phyloP scores from a whole-genome alignment of 345 rosid species.

The Physaria fendleri region DNA sequence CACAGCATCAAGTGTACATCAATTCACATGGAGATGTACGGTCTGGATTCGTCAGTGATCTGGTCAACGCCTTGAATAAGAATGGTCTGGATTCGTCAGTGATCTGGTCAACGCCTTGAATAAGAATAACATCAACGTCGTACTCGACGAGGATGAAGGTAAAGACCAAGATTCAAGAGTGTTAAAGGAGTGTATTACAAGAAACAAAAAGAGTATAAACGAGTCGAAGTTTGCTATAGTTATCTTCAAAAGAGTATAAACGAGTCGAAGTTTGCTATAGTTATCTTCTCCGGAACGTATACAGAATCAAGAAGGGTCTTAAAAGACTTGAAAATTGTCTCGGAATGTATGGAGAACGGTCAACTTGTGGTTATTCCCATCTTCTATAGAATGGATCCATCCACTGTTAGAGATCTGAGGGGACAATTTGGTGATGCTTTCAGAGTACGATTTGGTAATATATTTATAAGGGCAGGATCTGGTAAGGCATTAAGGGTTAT shows the following conservation, averaged over 20 bases:
- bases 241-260: not conserved
- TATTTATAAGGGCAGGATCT: too few species aligned
- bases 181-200: too few species aligned
- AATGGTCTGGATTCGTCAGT: too few species aligned
- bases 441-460: too few species aligned
- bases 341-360: not conserved
- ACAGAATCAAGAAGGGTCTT: not conserved
- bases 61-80: not conserved
- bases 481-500: too few species aligned
- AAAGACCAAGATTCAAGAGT: too few species aligned
- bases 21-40: conserved; percentile 16
- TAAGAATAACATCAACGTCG: not conserved
- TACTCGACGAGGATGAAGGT: not conserved
- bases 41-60: conserved; percentile 12
- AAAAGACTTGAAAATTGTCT: not conserved
- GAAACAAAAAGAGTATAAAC: too few species aligned
- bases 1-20: conserved; percentile 18
- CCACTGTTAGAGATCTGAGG: not conserved
- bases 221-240: too few species aligned
- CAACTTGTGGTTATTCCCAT: not conserved
- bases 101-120: too few species aligned
- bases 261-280: not conserved
- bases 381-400: not conserved
- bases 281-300: not conserved
- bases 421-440: conserved; percentile 5